Conservation (phyloP, 2,329 filamentous ascomycete species). For the Fusarium tjaetaba region DNA sequence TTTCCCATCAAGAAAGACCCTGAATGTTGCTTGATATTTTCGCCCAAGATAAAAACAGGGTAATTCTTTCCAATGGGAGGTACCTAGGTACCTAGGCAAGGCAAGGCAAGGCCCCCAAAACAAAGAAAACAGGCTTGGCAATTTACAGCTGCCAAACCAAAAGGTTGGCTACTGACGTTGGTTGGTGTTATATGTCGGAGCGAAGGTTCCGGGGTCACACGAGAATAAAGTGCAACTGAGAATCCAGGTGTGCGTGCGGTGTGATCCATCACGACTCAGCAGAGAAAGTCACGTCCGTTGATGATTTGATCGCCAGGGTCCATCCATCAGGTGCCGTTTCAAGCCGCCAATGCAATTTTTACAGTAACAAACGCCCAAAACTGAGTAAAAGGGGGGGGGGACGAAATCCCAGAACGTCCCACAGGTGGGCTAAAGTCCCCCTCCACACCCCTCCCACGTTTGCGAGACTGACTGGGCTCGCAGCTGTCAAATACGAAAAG, state of each 20-base stretch:
- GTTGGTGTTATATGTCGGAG: slow-evolving; percentile 11
- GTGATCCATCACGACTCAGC: neutral
- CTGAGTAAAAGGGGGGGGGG: neutral
- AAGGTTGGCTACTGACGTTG: slow-evolving; percentile 1
- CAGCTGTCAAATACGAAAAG: slow-evolving; percentile 4
- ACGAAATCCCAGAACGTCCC: slow-evolving; percentile 9
- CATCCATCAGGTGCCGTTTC: slow-evolving; percentile 3
- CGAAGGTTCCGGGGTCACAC: slow-evolving; percentile 24
- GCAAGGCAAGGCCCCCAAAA: neutral
- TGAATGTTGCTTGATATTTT: slow-evolving; percentile 20
- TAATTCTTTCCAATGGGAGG: neutral
- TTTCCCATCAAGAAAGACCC: slow-evolving; percentile 17
- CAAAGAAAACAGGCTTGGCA: slow-evolving; percentile 6
- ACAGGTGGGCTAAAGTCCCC: slow-evolving; percentile 18
- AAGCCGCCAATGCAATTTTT: slow-evolving; percentile 6
- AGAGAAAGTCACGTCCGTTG: slow-evolving; percentile 3
- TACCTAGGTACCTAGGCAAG: neutral
- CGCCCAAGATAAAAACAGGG: slow-evolving; percentile 7
- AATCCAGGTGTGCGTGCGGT: slow-evolving; percentile 1
- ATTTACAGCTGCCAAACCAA: neutral
- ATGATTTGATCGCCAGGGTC: slow-evolving; percentile 39
- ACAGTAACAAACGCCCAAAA: neutral
- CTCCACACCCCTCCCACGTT: slow-evolving; percentile 4
- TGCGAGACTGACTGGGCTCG: neutral
- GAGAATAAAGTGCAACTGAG: neutral